Conservation (phyloP, 1,284 basidiomycete species). For the Sporisorium graminicola region DNA sequence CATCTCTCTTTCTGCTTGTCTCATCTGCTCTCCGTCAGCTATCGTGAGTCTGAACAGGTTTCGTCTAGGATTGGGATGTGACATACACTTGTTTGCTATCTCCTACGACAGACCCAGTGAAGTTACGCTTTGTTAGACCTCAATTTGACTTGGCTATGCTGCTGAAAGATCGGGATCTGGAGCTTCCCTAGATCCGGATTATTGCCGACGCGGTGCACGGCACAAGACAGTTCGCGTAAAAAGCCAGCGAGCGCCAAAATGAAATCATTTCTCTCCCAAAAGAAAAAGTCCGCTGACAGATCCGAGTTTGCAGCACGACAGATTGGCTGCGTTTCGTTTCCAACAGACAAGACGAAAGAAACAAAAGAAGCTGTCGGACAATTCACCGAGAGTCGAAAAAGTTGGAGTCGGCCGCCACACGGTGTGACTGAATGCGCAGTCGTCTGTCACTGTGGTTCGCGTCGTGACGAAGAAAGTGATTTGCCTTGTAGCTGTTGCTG, state of each 20-base stretch:
- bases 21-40: not conserved
- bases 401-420: not conserved
- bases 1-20: not conserved
- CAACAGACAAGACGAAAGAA: not conserved
- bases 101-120: too few species aligned
- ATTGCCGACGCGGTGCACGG: slow-evolving; percentile 5
- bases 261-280: slow-evolving; percentile 3
- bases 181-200: not conserved
- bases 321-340: not conserved
- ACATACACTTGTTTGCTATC: too few species aligned
- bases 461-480: not conserved
- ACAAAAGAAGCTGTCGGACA: not conserved
- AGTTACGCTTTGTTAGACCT: not conserved
- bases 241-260: not conserved
- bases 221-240: slow-evolving; percentile 11
- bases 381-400: slow-evolving; percentile 5
- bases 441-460: not conserved
- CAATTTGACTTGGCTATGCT: too few species aligned
- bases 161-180: not conserved
- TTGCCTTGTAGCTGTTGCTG: too few species aligned
- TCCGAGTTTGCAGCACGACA: not conserved
- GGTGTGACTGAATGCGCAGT: not conserved
- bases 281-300: slow-evolving; percentile 13
- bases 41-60: not conserved
- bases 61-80: not conserved